These are phyloP conservation scores for Ophiocordyceps polyrhachis-furcata DNA, from an alignment of 2,329 filamentous ascomycete species.

Conservation along the genomic window DNA sequence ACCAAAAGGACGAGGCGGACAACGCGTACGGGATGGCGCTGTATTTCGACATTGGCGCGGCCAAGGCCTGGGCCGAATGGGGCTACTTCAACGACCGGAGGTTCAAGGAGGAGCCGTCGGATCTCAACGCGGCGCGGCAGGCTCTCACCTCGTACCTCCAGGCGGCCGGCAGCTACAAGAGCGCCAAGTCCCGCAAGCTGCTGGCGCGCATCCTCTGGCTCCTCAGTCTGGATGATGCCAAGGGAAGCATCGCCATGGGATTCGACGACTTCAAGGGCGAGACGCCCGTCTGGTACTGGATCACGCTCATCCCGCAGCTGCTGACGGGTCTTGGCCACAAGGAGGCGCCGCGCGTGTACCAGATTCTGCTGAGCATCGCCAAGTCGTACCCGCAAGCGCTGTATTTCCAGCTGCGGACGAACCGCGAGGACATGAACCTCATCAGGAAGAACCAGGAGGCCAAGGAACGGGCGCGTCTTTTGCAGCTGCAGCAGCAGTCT, in stretches of 20 bases:
- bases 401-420: slow-evolving; percentile 89
- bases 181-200: slow-evolving; percentile 84
- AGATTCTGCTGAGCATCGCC: slow-evolving; percentile 79
- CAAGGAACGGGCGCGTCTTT: slow-evolving; percentile 40
- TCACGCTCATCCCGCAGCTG: slow-evolving; percentile 94
- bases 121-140: slow-evolving; percentile 71
- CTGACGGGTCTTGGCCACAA: slow-evolving; percentile 81
- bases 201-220: slow-evolving; percentile 90
- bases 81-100: slow-evolving; percentile 93
- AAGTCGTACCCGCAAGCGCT: slow-evolving; percentile 90
- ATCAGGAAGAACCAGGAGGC: slow-evolving; percentile 79
- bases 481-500: slow-evolving; percentile 19
- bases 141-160: slow-evolving; percentile 93
- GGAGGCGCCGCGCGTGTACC: slow-evolving; percentile 72
- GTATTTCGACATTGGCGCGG: slow-evolving; percentile 86
- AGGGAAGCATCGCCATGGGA: slow-evolving; percentile 63
- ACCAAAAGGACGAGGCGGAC: slow-evolving; percentile 78
- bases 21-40: slow-evolving; percentile 86
- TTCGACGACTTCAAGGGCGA: slow-evolving; percentile 97
- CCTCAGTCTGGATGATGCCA: slow-evolving; percentile 77
- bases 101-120: slow-evolving; percentile 76
- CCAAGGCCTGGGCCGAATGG: slow-evolving; percentile 99
- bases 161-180: slow-evolving; percentile 92
- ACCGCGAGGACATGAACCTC: slow-evolving; percentile 76
- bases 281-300: slow-evolving; percentile 98